phyloP scores from a whole-genome alignment of 2,329 filamentous ascomycete genomes.

The Monilinia fructigena region DNA sequence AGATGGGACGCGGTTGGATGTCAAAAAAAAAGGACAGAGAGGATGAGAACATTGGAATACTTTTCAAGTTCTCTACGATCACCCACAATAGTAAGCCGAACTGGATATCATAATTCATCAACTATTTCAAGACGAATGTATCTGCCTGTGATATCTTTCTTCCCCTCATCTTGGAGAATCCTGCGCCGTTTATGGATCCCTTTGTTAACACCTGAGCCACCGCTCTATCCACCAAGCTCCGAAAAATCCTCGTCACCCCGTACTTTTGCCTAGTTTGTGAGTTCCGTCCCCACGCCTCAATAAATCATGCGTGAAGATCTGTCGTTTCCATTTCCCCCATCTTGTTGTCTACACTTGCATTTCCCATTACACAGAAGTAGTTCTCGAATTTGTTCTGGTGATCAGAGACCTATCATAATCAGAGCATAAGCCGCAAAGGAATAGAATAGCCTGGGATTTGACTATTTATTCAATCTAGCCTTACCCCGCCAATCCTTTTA shows the following conservation, averaged over 20 bases:
- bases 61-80: not conserved
- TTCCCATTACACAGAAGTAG: not conserved
- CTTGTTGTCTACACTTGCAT: not conserved
- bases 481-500: slow-evolving; percentile 67
- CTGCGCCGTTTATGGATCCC: not conserved
- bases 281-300: not conserved
- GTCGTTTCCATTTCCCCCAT: not conserved
- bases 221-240: not conserved
- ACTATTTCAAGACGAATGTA: not conserved
- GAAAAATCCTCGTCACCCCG: not conserved
- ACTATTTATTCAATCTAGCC: slow-evolving; percentile 40
- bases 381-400: slow-evolving; percentile 1
- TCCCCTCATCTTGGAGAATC: not conserved
- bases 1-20: not conserved
- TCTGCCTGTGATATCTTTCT: not conserved
- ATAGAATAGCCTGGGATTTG: not conserved
- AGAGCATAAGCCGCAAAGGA: slow-evolving; percentile 17
- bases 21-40: not conserved
- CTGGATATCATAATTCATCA: not conserved
- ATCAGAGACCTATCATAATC: slow-evolving; percentile 7
- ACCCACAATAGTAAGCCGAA: too few species aligned
- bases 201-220: slow-evolving; percentile 3
- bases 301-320: not conserved
- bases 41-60: not conserved
- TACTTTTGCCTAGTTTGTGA: not conserved